These are phyloP conservation scores for Tylopilus sp. DNA, from an alignment of 768 basidiomycete genomes.

Conservation along the genomic window DNA sequence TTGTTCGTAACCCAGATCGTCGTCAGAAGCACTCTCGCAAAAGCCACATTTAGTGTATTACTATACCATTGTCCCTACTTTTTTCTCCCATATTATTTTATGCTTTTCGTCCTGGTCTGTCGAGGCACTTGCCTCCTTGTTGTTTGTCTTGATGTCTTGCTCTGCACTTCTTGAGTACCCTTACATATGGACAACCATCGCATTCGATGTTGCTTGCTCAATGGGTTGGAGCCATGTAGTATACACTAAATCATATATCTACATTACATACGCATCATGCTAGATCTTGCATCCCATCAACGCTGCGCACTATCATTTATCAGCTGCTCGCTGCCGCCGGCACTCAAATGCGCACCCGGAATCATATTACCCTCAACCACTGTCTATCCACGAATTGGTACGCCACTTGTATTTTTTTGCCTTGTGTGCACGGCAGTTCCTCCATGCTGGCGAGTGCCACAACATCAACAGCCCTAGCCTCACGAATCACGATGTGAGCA, in stretches of 20 bases:
- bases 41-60: slow-evolving; percentile 16
- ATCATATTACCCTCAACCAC: slow-evolving; percentile 2
- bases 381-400: not conserved
- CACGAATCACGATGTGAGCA: not conserved
- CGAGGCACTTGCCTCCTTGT: not conserved
- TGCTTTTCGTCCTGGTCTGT: slow-evolving; percentile 5
- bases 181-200: slow-evolving; percentile 22
- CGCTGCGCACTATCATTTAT: slow-evolving; percentile 6
- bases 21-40: slow-evolving; percentile 9
- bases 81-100: slow-evolving; percentile 7
- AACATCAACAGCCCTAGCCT: slow-evolving; percentile 2
- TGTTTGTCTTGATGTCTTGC: slow-evolving; percentile 28
- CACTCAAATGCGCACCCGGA: not conserved
- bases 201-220: slow-evolving; percentile 23
- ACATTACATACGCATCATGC: slow-evolving; percentile 25
- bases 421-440: not conserved
- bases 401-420: not conserved
- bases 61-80: not conserved
- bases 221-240: slow-evolving; percentile 34
- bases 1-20: not conserved
- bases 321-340: slow-evolving; percentile 4
- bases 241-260: slow-evolving; percentile 26
- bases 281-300: slow-evolving; percentile 19
- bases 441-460: not conserved
- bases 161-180: slow-evolving; percentile 27